Base-by-base conservation (phyloP, 768 basidiomycete genomes). In the Boletus sp. region DNA sequence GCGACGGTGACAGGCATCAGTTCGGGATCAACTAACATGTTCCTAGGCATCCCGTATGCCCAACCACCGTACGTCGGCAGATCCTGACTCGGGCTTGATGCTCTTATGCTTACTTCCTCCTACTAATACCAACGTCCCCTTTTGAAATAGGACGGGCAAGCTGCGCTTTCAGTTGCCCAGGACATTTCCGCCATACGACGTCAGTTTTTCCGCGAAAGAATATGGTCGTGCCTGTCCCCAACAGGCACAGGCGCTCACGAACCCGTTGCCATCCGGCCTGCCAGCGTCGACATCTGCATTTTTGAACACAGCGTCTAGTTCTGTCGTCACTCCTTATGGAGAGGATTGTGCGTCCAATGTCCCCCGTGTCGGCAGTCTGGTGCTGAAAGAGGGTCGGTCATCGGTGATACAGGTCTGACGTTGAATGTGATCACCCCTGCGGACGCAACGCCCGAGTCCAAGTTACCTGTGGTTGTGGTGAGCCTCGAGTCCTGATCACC, bases 401-500 rank as follows among this genome's bases (percentile, higher is more conserved):
- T 37, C 17, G 20, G 4, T 18, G 30, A 15, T 0, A 11, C 28
- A 64, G 82, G 83, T 68, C 69, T 85, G n/a, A 82, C 77, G 1
- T 55, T 86, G 37, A 83, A 85, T 58, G 76, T 85, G 17, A 61
- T 82, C 28, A 76, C 74, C 50, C 83, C 84, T 4, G 64, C 68
- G 1, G 65, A 58, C 36, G 74, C 78, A 2, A 76, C 74, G 0
- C 52, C 77, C 2, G 61, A 62, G 0, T 77, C 77, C 10, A 79
- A 79, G 48, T 69, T 84, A 3, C 84, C 84, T 2, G 81, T 86
- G 7, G 71, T 82, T 18, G 80, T 78, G 32, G 83, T 83, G 67
- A 45, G 81, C 73, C 11, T 7, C 10, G 10, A 30, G 7, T 10
- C 24, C 4, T 3, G 24, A 35, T 40, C 15, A 3, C 11, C 1